These are phyloP conservation scores for Cucumis cinereus DNA, from an alignment of 306 rosid species.

Conservation along the genomic window DNA sequence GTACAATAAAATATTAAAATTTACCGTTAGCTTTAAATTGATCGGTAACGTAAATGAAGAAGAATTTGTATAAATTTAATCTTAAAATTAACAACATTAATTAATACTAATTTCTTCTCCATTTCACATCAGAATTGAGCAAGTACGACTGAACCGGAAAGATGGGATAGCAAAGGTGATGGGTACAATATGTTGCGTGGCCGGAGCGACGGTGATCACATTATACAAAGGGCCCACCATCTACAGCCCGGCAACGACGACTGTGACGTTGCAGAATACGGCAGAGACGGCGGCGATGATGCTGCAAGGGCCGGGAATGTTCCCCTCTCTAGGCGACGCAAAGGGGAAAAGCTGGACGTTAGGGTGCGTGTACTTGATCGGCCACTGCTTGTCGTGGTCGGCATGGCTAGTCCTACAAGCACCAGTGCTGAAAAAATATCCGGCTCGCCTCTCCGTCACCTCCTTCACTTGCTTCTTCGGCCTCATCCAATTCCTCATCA, in stretches of 20 bases:
- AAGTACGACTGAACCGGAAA: conserved; percentile 56
- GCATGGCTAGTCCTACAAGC: conserved; percentile 91
- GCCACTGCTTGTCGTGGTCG: conserved; percentile 94
- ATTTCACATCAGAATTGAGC: not conserved
- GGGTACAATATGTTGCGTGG: conserved; percentile 78
- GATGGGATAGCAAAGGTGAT: conserved; percentile 73
- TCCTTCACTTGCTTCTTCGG: conserved; percentile 93
- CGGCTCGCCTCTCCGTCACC: conserved; percentile 93
- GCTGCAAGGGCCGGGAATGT: not conserved
- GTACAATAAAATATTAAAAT: no score
- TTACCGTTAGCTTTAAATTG: no score
- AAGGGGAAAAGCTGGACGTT: conserved; percentile 83
- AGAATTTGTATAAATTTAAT: no score
- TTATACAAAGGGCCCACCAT: conserved; percentile 85
- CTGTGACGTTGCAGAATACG: not conserved
- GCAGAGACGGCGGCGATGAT: not conserved
- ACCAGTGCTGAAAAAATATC: conserved; percentile 86
- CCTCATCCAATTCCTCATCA: conserved; percentile 53
- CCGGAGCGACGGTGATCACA: conserved; percentile 85
- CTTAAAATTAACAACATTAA: no score
- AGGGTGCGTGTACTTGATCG: conserved; percentile 74
- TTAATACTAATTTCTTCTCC: no score
- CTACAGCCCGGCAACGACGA: conserved; percentile 40
- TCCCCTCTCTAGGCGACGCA: conserved; percentile 57
- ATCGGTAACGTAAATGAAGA: no score